Conservation (phyloP, 805 yeast species). For the Kregervanrija fluxuum region DNA sequence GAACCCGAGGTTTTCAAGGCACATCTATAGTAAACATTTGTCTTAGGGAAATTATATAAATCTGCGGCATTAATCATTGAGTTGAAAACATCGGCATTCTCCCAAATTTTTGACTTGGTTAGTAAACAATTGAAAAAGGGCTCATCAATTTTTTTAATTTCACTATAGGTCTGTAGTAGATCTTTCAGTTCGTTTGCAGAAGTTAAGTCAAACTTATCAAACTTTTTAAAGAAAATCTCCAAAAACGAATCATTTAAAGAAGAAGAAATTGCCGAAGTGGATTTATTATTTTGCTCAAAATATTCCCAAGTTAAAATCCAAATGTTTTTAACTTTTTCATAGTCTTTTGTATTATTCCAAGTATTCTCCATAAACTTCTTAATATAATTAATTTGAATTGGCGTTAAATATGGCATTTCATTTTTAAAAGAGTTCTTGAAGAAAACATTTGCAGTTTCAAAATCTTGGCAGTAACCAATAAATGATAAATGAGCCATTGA, state of each 20-base stretch:
- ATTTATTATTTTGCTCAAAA: constrained; percentile 40
- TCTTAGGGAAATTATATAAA: constrained; percentile 49
- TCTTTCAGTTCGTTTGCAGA: constrained; percentile 51
- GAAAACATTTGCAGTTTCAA: constrained; percentile 62
- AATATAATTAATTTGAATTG: constrained; percentile 65
- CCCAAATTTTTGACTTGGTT: constrained; percentile 60
- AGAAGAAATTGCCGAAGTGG: constrained; percentile 61
- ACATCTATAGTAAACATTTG: constrained; percentile 68
- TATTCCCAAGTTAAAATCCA: constrained; percentile 56
- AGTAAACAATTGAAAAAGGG: constrained; percentile 76
- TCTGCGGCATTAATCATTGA: constrained; percentile 56
- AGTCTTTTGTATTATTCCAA: constrained; percentile 45
- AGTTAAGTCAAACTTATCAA: constrained; percentile 41
- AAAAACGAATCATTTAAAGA: constrained; percentile 65
- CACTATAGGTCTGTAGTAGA: constrained; percentile 47
- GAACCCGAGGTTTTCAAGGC: constrained; percentile 65
- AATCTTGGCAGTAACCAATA: constrained; percentile 68
- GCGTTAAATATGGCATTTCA: constrained; percentile 65
- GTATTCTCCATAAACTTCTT: constrained; percentile 57
- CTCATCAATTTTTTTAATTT: constrained; percentile 59
- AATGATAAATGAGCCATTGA: constrained; percentile 72
- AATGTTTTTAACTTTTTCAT: constrained; percentile 47
- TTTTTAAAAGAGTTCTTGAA: constrained; percentile 62
- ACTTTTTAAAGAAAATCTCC: constrained; percentile 59
- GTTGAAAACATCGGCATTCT: constrained; percentile 53